Evolutionary conservation across 208 protist genomes (phyloP), one percentile per base, ranked within the genome.

Genomic region (Trypanosoma caninum): DNA sequence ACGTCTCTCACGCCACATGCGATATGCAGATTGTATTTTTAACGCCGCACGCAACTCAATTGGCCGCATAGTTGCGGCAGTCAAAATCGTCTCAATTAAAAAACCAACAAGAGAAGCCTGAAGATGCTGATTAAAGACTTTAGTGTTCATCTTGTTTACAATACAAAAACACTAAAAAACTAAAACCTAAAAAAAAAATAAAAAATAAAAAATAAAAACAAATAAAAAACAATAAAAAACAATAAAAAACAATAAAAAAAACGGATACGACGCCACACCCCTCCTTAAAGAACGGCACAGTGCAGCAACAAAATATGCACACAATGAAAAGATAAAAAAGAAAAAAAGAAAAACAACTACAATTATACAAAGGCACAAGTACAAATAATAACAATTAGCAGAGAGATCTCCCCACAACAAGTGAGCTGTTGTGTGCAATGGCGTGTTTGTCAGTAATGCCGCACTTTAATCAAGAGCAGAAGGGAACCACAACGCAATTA

Each of bases 21-120:
- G 80, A 55, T 68, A 81, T 5, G 67, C 53, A 0, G 76, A 46
- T 51, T 92, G 84, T 30, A 91, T 84, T 33, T 61, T 81, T 14
- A 61, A 25, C 0, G 68, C 72, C 0, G 80, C 76, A 18, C 27
- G 13, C 22, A 68, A 59, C 45, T 72, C 59, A 4, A 25, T 37
- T 4, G 18, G 4, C 23, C 59, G 51, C 22, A 51, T 28, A 0
- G 34, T 2, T 2, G 65, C 63, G 1, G 58, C 58, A 45, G n/a
- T 1, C 16, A 4, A 14, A 2, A 65, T 54, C 11, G 42, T 44
- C 27, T 70, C 54, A 30, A 69, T 52, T 0, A 76, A n/a, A n/a
- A 48, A 42, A 0, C 28, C 20, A 6, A 61, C 48, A 64, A 64
- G 16, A 10, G 35, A 40, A 8, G 61, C 48, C 2, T 37, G 42